phyloP scores from a whole-genome alignment of 805 yeast species.

The Monosporozyma aquatica region DNA sequence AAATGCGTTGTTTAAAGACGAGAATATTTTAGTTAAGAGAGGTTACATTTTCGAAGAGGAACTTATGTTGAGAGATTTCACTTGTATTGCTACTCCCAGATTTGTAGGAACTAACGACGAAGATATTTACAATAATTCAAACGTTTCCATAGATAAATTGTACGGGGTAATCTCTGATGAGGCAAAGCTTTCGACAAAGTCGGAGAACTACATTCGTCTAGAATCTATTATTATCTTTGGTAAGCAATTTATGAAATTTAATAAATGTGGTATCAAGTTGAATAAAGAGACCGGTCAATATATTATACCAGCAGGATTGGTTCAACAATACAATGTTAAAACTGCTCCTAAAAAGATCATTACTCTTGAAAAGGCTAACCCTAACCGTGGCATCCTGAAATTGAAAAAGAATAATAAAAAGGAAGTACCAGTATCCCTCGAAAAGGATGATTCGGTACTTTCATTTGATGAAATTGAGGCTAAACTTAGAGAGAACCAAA shows the following conservation, averaged over 20 bases:
- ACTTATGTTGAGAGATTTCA: constrained; percentile 50
- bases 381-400: not conserved
- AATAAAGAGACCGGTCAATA: constrained; percentile 3
- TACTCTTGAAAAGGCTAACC: not conserved
- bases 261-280: constrained; percentile 12
- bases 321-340: not conserved
- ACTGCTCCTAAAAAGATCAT: not conserved
- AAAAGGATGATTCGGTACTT: constrained; percentile 9
- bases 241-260: constrained; percentile 12
- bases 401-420: not conserved
- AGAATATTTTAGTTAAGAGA: constrained; percentile 37
- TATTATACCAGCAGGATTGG: not conserved
- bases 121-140: constrained; percentile 10
- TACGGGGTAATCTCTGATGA: constrained; percentile 11
- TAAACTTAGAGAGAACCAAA: constrained; percentile 1
- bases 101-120: constrained; percentile 55
- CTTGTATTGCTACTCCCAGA: constrained; percentile 31
- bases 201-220: constrained; percentile 11
- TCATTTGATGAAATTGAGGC: constrained; percentile 10
- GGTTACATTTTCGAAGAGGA: constrained; percentile 55
- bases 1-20: constrained; percentile 5
- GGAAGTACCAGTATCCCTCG: not conserved
- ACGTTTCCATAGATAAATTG: constrained; percentile 15
- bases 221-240: constrained; percentile 13
- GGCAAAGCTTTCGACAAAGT: constrained; percentile 6